A percentile compares a stretch with the other conserved stretches of the same genome.
Conservation (phyloP, 2,329 filamentous ascomycete genomes). For the Aspergillus sp. region DNA sequence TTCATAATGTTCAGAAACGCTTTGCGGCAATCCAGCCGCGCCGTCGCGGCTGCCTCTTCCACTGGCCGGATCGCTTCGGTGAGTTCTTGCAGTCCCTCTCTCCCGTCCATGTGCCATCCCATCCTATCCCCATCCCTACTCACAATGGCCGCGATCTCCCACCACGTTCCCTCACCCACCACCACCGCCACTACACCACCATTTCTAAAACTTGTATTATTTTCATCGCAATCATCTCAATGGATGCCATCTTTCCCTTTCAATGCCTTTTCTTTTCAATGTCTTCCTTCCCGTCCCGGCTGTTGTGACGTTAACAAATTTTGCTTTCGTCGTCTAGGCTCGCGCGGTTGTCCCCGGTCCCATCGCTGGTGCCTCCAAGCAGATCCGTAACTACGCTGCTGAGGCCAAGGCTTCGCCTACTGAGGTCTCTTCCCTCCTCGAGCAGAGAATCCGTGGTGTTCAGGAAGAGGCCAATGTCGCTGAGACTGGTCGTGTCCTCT, state of each 20-base stretch:
- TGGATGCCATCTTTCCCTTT: slow-evolving; percentile 17
- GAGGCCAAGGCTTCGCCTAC: slow-evolving; percentile 93
- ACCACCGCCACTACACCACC: not conserved
- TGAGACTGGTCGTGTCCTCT: slow-evolving; percentile 98
- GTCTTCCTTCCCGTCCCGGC: slow-evolving; percentile 19
- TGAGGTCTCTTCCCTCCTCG: slow-evolving; percentile 98
- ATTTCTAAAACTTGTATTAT: not conserved
- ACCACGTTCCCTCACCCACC: slow-evolving; percentile 9
- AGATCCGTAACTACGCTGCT: slow-evolving; percentile 78
- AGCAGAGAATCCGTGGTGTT: slow-evolving; percentile 97
- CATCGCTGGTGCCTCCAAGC: slow-evolving; percentile 60
- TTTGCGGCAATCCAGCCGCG: slow-evolving; percentile 92
- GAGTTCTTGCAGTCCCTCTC: slow-evolving; percentile 50
- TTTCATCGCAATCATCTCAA: slow-evolving; percentile 28
- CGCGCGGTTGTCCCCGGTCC: slow-evolving; percentile 64
- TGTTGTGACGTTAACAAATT: slow-evolving; percentile 44
- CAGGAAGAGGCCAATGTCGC: slow-evolving; percentile 93
- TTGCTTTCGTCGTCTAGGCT: slow-evolving; percentile 50
- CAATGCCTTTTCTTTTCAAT: slow-evolving; percentile 11
- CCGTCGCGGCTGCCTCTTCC: slow-evolving; percentile 87
- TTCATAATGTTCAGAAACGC: slow-evolving; percentile 93
- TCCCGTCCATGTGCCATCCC: too few relatives aligned
- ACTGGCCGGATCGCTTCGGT: slow-evolving; percentile 86
- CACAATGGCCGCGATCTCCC: slow-evolving; percentile 20
- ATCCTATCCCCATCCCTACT: slow-evolving; percentile 32